These are phyloP conservation scores for Metschnikowia chrysomelidarum DNA, from an alignment of 805 yeast species.

Conservation along the genomic window DNA sequence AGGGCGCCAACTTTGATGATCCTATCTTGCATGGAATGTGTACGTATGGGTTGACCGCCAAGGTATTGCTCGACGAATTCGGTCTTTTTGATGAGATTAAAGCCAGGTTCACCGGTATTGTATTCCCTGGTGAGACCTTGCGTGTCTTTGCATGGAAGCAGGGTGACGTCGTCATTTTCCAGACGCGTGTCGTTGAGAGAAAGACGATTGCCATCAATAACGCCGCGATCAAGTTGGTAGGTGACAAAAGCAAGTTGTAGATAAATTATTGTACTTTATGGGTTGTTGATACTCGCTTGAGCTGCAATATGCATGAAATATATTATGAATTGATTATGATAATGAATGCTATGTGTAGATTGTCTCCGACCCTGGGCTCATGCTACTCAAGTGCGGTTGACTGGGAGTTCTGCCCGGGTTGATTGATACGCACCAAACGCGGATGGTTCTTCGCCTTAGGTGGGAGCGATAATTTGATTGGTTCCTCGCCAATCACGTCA, in stretches of 20 bases:
- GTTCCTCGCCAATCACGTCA: too few species aligned
- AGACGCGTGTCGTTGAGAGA: constrained; percentile 78
- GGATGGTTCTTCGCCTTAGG: too few species aligned
- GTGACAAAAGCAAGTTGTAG: constrained; percentile 41
- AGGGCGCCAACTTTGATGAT: constrained; percentile 75
- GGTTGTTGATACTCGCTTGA: too few species aligned
- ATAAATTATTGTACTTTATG: constrained; percentile 3
- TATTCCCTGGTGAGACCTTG: constrained; percentile 91
- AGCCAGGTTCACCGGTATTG: constrained; percentile 86
- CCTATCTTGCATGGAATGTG: constrained; percentile 96
- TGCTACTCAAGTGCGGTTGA: too few species aligned
- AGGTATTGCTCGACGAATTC: constrained; percentile 71
- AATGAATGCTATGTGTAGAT: too few species aligned
- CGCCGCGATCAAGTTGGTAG: constrained; percentile 70
- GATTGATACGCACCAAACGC: too few species aligned
- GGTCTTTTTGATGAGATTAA: constrained; percentile 84
- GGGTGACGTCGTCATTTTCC: constrained; percentile 70
- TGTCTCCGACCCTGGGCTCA: too few species aligned
- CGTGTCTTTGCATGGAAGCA: constrained; percentile 82
- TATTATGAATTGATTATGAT: too few species aligned
- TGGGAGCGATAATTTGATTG: too few species aligned
- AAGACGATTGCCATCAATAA: constrained; percentile 74
- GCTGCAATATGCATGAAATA: too few species aligned
- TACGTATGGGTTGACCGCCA: constrained; percentile 77
- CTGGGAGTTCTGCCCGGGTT: too few species aligned